These are phyloP conservation scores for Aspergillus sp. DNA, from an alignment of 2,329 filamentous ascomycete species.

Conservation along the genomic window DNA sequence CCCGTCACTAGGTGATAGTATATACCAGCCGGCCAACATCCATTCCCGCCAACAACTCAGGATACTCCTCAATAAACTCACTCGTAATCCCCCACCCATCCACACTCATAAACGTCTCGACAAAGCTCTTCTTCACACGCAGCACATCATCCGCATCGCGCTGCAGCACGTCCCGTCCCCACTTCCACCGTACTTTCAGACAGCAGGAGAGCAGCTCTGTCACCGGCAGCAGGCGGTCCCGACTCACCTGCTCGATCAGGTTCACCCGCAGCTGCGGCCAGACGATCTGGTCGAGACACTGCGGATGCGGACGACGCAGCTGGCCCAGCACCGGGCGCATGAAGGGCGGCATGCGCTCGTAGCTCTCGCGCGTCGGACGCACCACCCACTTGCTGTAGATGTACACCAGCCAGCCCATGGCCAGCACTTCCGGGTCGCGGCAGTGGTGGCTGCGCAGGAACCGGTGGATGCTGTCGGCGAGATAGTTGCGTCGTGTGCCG, in stretches of 20 bases:
- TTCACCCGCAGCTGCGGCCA: slow-evolving; percentile 9
- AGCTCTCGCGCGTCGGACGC: neutral
- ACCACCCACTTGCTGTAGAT: slow-evolving; percentile 11
- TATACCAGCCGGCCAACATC: slow-evolving; percentile 2
- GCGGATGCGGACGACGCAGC: neutral
- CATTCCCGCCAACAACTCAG: slow-evolving; percentile 7
- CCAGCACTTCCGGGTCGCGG: slow-evolving; percentile 11
- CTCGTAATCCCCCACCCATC: slow-evolving; percentile 13
- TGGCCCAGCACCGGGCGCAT: slow-evolving; percentile 1
- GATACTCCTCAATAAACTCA: slow-evolving; percentile 13
- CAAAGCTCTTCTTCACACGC: slow-evolving; percentile 3
- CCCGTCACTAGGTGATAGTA: neutral
- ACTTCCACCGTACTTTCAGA: slow-evolving; percentile 11
- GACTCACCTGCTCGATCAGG: slow-evolving; percentile 4
- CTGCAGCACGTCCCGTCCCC: slow-evolving; percentile 11
- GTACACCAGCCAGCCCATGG: slow-evolving; percentile 9
- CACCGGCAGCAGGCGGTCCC: slow-evolving; percentile 2
- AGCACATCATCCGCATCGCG: slow-evolving; percentile 7
- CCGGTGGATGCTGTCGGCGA: slow-evolving; percentile 7
- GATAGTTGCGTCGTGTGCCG: slow-evolving; percentile 11
- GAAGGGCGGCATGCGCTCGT: neutral
- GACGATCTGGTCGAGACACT: slow-evolving; percentile 1
- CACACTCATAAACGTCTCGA: slow-evolving; percentile 5
- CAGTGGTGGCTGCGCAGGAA: neutral
- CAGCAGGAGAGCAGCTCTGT: slow-evolving; percentile 5